Conservation (phyloP, 176 grass and related monocot species). For the Thinopyrum elongatum region DNA sequence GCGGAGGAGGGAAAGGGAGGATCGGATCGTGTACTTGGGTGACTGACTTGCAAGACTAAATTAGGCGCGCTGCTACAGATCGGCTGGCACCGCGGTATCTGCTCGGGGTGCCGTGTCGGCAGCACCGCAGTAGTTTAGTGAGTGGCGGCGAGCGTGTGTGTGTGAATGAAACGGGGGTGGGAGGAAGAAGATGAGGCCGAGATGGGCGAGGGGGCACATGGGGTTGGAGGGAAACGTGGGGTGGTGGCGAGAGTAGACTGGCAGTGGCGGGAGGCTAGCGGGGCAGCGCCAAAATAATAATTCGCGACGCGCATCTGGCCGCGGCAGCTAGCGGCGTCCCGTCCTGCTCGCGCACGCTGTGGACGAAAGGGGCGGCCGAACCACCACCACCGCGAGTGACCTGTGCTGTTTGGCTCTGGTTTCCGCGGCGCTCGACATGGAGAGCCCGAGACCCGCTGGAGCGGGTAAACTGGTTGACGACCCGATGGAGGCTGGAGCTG, state of each 20-base stretch:
- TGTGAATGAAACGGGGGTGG: slow-evolving; percentile 5
- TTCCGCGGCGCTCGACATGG: not conserved
- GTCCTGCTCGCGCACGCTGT: not conserved
- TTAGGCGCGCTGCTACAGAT: not conserved
- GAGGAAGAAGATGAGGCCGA: slow-evolving; percentile 5
- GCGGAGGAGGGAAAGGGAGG: not conserved
- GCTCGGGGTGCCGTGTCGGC: slow-evolving; percentile 10
- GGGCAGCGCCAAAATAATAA: not conserved
- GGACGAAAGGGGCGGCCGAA: not conserved
- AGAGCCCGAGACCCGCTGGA: not conserved
- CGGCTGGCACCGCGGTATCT: not conserved
- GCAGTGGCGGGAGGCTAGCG: not conserved
- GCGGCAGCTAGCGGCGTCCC: slow-evolving; percentile 12
- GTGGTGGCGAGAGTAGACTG: not conserved
- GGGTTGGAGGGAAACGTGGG: not conserved
- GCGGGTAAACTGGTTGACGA: not conserved
- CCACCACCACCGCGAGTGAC: not conserved
- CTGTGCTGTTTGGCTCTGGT: not conserved
- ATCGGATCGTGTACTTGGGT: slow-evolving; percentile 41
- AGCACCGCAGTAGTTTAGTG: slow-evolving; percentile 2
- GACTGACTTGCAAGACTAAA: not conserved
- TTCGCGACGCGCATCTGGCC: not conserved
- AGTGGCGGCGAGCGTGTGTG: not conserved
- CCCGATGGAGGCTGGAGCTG: not conserved
- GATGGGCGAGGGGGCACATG: slow-evolving; percentile 13